A percentile compares a stretch with the other conserved stretches of the same genome.
These are phyloP conservation scores for Salvia rosmarinus DNA, from an alignment of 257 asterid genomes.

Conservation along the genomic window DNA sequence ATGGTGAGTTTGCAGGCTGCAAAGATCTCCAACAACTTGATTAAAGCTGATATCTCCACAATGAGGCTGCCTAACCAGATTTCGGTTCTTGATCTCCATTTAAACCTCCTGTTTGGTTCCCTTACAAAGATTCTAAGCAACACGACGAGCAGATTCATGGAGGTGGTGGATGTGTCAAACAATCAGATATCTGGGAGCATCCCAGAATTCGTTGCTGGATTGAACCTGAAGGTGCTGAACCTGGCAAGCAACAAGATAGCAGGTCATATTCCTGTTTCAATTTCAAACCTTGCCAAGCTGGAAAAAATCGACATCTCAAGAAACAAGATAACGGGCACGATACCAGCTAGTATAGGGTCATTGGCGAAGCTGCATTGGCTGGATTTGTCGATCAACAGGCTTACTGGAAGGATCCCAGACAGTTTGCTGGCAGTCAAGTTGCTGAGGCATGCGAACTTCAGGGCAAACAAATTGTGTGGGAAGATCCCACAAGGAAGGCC, in stretches of 20 bases:
- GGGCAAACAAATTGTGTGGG: slow-evolving; percentile 82
- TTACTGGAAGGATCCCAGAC: slow-evolving; percentile 67
- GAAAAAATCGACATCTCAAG: slow-evolving; percentile 72
- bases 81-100: slow-evolving; percentile 63
- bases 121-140: slow-evolving; percentile 52
- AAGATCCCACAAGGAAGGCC: slow-evolving; percentile 89
- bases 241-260: slow-evolving; percentile 68
- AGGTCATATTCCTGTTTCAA: slow-evolving; percentile 72
- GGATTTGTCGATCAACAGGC: slow-evolving; percentile 66
- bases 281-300: slow-evolving; percentile 60
- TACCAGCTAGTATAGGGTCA: slow-evolving; percentile 65
- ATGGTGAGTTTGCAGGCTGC: slow-evolving; percentile 59
- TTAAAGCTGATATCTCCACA: slow-evolving; percentile 57
- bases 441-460: slow-evolving; percentile 70
- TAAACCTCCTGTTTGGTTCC: slow-evolving; percentile 73
- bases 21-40: slow-evolving; percentile 67
- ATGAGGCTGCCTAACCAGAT: slow-evolving; percentile 68
- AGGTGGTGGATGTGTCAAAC: slow-evolving; percentile 62
- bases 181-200: slow-evolving; percentile 70
- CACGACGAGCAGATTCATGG: slow-evolving; percentile 62
- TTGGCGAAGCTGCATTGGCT: slow-evolving; percentile 74
- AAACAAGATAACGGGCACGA: slow-evolving; percentile 72
- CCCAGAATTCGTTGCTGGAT: slow-evolving; percentile 55
- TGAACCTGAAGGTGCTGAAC: slow-evolving; percentile 61
- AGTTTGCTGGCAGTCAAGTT: slow-evolving; percentile 59